Conservation (phyloP, 1,284 basidiomycete genomes). For the Anthracocystis walkeri region DNA sequence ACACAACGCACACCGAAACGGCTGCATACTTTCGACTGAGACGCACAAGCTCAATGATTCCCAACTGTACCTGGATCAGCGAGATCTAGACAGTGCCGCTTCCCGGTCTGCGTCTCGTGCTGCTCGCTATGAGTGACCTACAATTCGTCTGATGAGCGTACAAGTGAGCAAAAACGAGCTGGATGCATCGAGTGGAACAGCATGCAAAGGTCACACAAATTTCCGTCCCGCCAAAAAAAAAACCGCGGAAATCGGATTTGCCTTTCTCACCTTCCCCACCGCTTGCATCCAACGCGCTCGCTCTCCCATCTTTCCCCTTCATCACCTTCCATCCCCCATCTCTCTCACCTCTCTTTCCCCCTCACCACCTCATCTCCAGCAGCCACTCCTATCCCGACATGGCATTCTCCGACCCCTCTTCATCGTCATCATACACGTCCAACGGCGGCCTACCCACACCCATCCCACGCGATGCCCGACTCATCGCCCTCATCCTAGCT, state of each 20-base stretch:
- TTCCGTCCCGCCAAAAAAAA: neutral
- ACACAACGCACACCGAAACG: no score
- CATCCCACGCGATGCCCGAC: slow-evolving; percentile 84
- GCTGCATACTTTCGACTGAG: no score
- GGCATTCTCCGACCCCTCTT: neutral
- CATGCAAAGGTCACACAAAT: neutral
- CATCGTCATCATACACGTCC: neutral
- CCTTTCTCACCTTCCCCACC: neutral
- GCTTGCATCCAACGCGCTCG: neutral
- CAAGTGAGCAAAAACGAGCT: no score
- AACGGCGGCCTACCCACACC: slow-evolving; percentile 44
- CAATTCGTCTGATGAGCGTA: no score
- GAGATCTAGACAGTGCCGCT: no score
- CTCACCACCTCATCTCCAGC: neutral
- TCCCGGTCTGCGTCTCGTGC: no score
- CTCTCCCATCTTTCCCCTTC: neutral
- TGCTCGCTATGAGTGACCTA: no score
- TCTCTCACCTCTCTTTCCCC: neutral
- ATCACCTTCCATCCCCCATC: neutral
- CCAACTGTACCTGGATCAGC: no score
- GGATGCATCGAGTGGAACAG: neutral
- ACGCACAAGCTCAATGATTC: no score
- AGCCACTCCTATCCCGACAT: neutral
- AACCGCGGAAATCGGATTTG: slow-evolving; percentile 4
- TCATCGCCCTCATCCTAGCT: slow-evolving; percentile 90